These are phyloP conservation scores for Litsea cubeba DNA, from an alignment of 164 flowering plant species.

Conservation along the genomic window DNA sequence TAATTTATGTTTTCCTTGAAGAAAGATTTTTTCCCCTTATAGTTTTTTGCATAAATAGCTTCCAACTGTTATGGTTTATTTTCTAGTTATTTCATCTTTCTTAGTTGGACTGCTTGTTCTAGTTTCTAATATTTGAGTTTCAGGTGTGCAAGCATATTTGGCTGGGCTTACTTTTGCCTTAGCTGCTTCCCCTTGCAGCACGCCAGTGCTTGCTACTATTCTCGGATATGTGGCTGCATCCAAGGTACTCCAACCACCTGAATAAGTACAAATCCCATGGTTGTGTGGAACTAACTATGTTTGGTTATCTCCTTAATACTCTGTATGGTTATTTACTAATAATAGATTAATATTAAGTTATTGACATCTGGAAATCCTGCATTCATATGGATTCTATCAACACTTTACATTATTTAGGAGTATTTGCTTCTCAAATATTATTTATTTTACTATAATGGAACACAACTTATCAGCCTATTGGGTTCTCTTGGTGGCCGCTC, in stretches of 20 bases:
- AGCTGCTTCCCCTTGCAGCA: conserved; percentile 98
- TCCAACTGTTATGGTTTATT: neutral
- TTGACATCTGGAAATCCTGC: neutral
- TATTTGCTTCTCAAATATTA: no score
- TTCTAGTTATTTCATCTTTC: neutral
- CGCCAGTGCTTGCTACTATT: conserved; percentile 85
- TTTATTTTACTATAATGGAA: neutral
- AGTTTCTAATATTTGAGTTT: neutral
- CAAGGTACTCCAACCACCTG: conserved; percentile 38
- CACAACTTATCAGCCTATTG: neutral
- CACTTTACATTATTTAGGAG: neutral
- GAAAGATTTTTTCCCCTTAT: neutral
- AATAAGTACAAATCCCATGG: neutral
- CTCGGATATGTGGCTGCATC: conserved; percentile 91
- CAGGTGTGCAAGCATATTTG: conserved; percentile 95
- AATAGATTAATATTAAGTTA: no score
- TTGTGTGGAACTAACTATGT: neutral
- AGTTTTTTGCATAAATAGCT: neutral
- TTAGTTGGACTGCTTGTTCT: neutral
- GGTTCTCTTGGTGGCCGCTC: neutral
- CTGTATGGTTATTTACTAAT: no score
- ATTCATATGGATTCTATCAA: neutral
- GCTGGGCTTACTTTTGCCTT: conserved; percentile 97
- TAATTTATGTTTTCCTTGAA: conserved; percentile 22
- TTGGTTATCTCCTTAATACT: neutral